Conservation (phyloP, 1,139 yeast species). For the Kodamaea ohmeri region DNA sequence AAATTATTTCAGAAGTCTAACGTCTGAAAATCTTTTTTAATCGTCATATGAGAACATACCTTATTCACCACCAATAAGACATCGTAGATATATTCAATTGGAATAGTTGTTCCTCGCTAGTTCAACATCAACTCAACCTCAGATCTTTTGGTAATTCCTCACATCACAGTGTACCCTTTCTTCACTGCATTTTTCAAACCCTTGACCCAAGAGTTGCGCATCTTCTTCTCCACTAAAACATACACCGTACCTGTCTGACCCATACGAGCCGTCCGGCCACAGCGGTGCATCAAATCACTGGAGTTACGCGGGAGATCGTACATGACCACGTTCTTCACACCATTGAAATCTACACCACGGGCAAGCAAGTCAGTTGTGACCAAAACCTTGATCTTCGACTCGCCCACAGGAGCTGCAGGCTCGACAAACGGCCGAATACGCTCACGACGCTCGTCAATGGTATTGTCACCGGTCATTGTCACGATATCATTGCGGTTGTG, state of each 20-base stretch:
- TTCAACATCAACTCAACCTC: not conserved
- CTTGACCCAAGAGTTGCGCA: slow-evolving; percentile 74
- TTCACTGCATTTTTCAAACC: slow-evolving; percentile 74
- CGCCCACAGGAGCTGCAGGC: slow-evolving; percentile 47
- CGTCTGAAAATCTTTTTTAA: slow-evolving; percentile 27
- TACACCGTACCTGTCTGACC: slow-evolving; percentile 86
- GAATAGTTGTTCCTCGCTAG: too few relatives aligned
- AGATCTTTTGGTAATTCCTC: too few relatives aligned
- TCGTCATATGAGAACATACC: slow-evolving; percentile 27
- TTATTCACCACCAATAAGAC: too few relatives aligned
- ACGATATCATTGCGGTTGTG: slow-evolving; percentile 47
- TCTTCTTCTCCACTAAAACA: slow-evolving; percentile 63
- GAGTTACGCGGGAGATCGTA: slow-evolving; percentile 85
- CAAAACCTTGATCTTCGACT: slow-evolving; percentile 52
- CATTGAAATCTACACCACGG: slow-evolving; percentile 83
- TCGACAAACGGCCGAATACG: slow-evolving; percentile 60
- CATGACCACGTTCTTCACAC: slow-evolving; percentile 76
- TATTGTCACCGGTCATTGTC: slow-evolving; percentile 66
- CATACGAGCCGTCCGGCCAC: slow-evolving; percentile 94
- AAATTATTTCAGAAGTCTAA: slow-evolving; percentile 30
- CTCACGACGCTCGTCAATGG: slow-evolving; percentile 53
- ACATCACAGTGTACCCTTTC: slow-evolving; percentile 37
- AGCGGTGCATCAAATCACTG: slow-evolving; percentile 83
- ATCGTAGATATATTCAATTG: too few relatives aligned
- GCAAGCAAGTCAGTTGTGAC: slow-evolving; percentile 91